Percentiles rank a stretch among this genome's conserved stretches.
These are phyloP conservation scores for Quambalaria eucalypti DNA, from an alignment of 1,284 basidiomycete genomes.

Conservation along the genomic window DNA sequence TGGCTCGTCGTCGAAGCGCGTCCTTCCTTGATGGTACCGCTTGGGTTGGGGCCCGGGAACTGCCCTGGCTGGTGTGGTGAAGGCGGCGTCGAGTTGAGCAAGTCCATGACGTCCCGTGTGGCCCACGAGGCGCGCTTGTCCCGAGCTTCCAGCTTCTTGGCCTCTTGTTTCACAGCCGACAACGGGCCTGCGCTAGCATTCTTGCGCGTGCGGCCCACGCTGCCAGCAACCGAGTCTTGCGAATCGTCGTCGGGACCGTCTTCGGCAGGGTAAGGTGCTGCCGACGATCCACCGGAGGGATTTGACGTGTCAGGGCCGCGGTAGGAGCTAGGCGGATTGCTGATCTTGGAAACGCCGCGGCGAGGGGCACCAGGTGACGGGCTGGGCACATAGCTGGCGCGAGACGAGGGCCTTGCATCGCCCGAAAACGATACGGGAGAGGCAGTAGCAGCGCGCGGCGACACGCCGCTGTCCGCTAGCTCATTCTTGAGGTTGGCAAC, in stretches of 20 bases:
- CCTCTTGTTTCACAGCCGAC: constrained; percentile 7
- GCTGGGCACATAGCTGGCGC: neutral
- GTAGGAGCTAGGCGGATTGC: constrained; percentile 11
- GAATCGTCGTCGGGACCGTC: neutral
- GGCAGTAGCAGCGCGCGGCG: neutral
- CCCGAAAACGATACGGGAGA: neutral
- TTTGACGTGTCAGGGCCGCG: constrained; percentile 4
- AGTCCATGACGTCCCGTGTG: constrained; percentile 19
- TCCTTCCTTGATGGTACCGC: no score
- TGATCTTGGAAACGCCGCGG: neutral
- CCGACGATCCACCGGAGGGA: neutral
- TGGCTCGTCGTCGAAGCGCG: neutral
- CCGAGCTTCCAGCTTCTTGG: constrained; percentile 17
- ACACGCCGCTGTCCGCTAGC: neutral
- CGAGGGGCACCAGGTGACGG: neutral
- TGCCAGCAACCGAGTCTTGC: neutral
- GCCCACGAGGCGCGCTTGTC: constrained; percentile 2
- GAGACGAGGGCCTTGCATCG: neutral
- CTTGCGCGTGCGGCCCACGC: no score
- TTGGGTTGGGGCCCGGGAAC: constrained; percentile 2
- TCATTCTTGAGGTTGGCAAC: neutral
- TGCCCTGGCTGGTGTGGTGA: no score
- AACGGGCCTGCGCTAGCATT: no score
- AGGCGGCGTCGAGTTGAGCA: constrained; percentile 28
- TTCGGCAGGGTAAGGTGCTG: neutral